A percentile compares a stretch with the other conserved stretches of the same genome.
Conservation (phyloP, 306 rosid genomes). For the Sicyos baderoa region DNA sequence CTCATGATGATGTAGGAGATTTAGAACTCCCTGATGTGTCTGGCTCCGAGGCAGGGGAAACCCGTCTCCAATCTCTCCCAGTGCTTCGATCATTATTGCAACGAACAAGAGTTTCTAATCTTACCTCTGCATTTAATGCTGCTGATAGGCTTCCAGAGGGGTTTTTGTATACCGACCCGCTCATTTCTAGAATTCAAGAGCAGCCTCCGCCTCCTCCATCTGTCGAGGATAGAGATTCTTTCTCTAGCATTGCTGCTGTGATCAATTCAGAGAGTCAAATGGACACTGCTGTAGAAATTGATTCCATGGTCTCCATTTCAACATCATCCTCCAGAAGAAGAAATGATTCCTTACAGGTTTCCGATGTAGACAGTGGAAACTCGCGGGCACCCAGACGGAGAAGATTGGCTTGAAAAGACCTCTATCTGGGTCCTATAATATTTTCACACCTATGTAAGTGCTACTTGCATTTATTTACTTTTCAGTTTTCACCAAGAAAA, state of each 20-base stretch:
- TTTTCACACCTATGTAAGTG: conserved; percentile 16
- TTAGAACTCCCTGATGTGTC: conserved; percentile 36
- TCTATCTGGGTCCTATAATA: conserved; percentile 19
- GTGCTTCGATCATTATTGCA: conserved; percentile 58
- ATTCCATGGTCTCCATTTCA: conserved; percentile 80
- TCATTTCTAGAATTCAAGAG: conserved; percentile 51
- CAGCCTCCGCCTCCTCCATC: conserved; percentile 38
- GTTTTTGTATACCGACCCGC: conserved; percentile 41
- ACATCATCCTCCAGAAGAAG: conserved; percentile 91
- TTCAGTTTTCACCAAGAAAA: conserved; percentile 9
- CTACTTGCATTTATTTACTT: conserved; percentile 15
- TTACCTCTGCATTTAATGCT: conserved; percentile 53
- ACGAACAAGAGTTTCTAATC: conserved; percentile 40
- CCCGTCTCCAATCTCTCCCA: conserved; percentile 44
- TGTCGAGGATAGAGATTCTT: conserved; percentile 80
- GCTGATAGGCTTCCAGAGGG: conserved; percentile 68
- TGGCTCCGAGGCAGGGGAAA: conserved; percentile 40
- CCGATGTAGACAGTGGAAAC: conserved; percentile 89
- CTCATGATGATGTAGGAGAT: conserved; percentile 51
- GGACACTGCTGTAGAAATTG: conserved; percentile 84
- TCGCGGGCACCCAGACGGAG: conserved; percentile 83
- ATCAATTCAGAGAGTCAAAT: conserved; percentile 79
- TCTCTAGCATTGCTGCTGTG: conserved; percentile 85
- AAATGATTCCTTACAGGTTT: conserved; percentile 57
- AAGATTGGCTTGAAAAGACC: conserved; percentile 47